Base-by-base conservation (phyloP, 2,329 filamentous ascomycete genomes). In the Pyrenophora teres region DNA sequence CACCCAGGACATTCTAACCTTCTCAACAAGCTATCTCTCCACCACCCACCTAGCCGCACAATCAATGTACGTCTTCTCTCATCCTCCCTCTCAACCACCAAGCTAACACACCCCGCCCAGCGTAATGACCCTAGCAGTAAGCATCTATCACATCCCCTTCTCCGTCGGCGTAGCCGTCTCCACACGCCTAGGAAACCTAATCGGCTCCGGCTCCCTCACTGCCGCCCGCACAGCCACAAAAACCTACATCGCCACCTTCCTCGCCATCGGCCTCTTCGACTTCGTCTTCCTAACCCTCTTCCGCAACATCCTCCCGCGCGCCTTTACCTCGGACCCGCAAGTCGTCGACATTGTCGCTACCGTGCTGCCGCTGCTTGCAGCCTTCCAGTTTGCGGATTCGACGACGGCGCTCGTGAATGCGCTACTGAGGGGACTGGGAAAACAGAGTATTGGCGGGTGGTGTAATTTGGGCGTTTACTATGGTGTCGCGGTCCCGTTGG, bases 21-120 rank as follows among this genome's bases (percentile, higher is more conserved):
- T 97, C 25, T 86, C 87, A 1, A 84, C 90, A 0, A 89, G 87
- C 38, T 90, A 89, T 57, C 87, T 97, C 57, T 89, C 88, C 21
- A 87, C 90, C 1, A 86, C 87, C 12, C 86, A 89, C 58, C 82
- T 97, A 1, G 93, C 93, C 0, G 93, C 94, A 0, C 93, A 99
- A 74, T 67, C 52, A 37, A 55, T 55, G 50, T 52, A 52, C 33
- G 44, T 8, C 15, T 5, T 10, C 2, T n/a, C 23, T 2, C 16
- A 12, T 6, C 2, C 4, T 3, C 30, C 10, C 2, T 10, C 19
- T 10, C n/a, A 15, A 36, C 10, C 18, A 10, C 15, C 9, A 32
- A 13, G 27, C 42, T 51, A 23, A 51, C 21, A 16, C 25, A 38
- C 7, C 25, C 16, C 12, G 5, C 54, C 54, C 49, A 66, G 73